phyloP scores from a whole-genome alignment of 768 basidiomycete genomes.

The Tricholoma sp. region DNA sequence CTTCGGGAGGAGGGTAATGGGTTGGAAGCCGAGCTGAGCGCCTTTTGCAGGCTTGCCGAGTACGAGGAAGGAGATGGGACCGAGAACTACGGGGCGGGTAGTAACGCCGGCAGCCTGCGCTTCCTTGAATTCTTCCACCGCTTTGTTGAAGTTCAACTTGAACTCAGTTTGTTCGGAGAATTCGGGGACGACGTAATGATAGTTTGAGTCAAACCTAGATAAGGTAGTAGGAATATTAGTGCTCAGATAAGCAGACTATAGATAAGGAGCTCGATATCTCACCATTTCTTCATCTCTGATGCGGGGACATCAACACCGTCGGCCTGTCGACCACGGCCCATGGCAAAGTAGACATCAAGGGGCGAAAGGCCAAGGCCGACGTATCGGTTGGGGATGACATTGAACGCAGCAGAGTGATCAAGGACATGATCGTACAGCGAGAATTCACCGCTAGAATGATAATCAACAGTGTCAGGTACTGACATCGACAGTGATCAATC shows the following conservation, averaged over 20 bases:
- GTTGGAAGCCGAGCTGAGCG: conserved; percentile 78
- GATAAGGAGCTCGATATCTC: conserved; percentile 22
- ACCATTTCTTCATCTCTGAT: conserved; percentile 99
- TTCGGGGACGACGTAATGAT: conserved; percentile 98
- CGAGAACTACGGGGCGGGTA: conserved; percentile 94
- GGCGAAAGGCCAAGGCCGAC: conserved; percentile 77
- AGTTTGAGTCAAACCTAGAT: conserved; percentile 94
- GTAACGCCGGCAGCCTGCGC: conserved; percentile 83
- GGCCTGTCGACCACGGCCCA: conserved; percentile 97
- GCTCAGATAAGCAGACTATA: background rate
- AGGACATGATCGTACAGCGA: conserved; percentile 98
- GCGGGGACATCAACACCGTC: conserved; percentile 95
- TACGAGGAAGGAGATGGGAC: conserved; percentile 91
- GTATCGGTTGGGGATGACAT: conserved; percentile 95
- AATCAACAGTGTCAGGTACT: conserved; percentile 8
- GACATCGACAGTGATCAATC: conserved; percentile 12
- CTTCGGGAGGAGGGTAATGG: conserved; percentile 84
- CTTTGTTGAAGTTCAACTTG: conserved; percentile 95
- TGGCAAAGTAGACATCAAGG: conserved; percentile 96
- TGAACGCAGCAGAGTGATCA: conserved; percentile 94
- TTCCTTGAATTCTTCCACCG: conserved; percentile 90
- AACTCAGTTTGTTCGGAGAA: conserved; percentile 87
- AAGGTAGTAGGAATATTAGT: conserved; percentile 5
- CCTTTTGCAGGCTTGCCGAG: conserved; percentile 91
- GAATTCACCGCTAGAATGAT: conserved; percentile 81